A percentile compares a stretch with the other conserved stretches of the same genome.
phyloP scores from a whole-genome alignment of 2,329 filamentous ascomycete species.

The Hypoxylon sp. region DNA sequence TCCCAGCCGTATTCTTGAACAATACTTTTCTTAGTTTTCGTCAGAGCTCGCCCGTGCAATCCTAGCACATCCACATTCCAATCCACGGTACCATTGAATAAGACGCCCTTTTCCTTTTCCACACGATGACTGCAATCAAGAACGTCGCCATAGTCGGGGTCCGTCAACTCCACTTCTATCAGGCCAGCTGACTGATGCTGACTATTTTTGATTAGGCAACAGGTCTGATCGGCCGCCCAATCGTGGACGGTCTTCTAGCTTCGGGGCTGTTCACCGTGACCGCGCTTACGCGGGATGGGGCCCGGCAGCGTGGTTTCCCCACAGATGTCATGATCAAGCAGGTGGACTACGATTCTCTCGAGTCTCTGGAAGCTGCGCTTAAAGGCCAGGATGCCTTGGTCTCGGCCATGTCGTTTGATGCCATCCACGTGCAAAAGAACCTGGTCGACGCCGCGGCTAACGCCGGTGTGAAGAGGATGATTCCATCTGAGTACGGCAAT shows the following conservation, averaged over 20 bases:
- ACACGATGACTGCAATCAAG: slow-evolving; percentile 37
- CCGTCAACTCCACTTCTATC: slow-evolving; percentile 30
- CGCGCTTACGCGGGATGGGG: slow-evolving; percentile 33
- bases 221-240: slow-evolving; percentile 42
- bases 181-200: slow-evolving; percentile 18
- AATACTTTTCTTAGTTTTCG: slow-evolving; percentile 2
- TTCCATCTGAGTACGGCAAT: slow-evolving; percentile 63
- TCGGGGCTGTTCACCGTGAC: slow-evolving; percentile 39
- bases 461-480: slow-evolving; percentile 64
- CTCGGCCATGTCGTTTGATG: slow-evolving; percentile 53
- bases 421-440: slow-evolving; percentile 56
- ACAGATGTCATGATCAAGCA: slow-evolving; percentile 30
- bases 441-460: slow-evolving; percentile 64
- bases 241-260: slow-evolving; percentile 34
- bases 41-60: slow-evolving; percentile 26
- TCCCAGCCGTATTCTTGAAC: slow-evolving; percentile 6
- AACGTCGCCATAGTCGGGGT: slow-evolving; percentile 43
- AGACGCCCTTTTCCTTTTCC: slow-evolving; percentile 3
- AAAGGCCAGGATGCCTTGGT: slow-evolving; percentile 48
- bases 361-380: slow-evolving; percentile 34
- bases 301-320: slow-evolving; percentile 28
- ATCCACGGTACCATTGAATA: slow-evolving; percentile 7
- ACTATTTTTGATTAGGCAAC: slow-evolving; percentile 38
- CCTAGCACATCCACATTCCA: slow-evolving; percentile 16
- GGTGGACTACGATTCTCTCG: slow-evolving; percentile 38